phyloP scores from a whole-genome alignment of 2,329 filamentous ascomycete species.

The Elsinoe batatas region DNA sequence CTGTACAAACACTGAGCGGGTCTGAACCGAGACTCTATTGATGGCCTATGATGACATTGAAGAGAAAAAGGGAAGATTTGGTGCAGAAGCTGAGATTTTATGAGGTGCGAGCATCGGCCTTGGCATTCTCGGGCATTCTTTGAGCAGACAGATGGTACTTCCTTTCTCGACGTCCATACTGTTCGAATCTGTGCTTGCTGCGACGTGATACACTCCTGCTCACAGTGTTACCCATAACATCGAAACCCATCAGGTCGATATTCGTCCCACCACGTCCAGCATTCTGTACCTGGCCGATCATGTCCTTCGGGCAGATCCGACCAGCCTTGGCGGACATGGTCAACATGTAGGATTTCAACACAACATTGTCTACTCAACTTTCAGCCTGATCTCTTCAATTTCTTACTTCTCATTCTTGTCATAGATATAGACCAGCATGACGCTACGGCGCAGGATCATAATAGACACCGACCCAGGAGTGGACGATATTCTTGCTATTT shows the following conservation, averaged over 20 bases:
- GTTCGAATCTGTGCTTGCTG: no score
- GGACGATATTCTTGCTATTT: slow-evolving; percentile 81
- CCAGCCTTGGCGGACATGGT: slow-evolving; percentile 2
- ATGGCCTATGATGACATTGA: slow-evolving; percentile 75
- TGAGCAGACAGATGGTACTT: no score
- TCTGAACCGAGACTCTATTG: slow-evolving; percentile 99
- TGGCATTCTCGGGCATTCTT: neutral
- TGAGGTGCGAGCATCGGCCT: slow-evolving; percentile 10
- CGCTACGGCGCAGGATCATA: slow-evolving; percentile 55
- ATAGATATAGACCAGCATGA: slow-evolving; percentile 26
- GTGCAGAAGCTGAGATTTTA: neutral
- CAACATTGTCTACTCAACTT: neutral
- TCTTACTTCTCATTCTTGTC: neutral
- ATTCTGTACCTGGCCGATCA: neutral
- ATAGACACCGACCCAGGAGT: slow-evolving; percentile 65
- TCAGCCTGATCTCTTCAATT: neutral
- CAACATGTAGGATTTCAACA: neutral
- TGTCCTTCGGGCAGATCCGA: neutral
- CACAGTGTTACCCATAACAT: no score
- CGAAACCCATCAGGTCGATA: no score
- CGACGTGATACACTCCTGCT: no score
- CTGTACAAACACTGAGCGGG: slow-evolving; percentile 84
- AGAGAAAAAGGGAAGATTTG: slow-evolving; percentile 35
- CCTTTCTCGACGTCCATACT: no score
- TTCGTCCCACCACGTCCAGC: neutral